These are phyloP conservation scores for Aureobasidium sp. DNA, from an alignment of 2,329 filamentous ascomycete species.

Conservation along the genomic window DNA sequence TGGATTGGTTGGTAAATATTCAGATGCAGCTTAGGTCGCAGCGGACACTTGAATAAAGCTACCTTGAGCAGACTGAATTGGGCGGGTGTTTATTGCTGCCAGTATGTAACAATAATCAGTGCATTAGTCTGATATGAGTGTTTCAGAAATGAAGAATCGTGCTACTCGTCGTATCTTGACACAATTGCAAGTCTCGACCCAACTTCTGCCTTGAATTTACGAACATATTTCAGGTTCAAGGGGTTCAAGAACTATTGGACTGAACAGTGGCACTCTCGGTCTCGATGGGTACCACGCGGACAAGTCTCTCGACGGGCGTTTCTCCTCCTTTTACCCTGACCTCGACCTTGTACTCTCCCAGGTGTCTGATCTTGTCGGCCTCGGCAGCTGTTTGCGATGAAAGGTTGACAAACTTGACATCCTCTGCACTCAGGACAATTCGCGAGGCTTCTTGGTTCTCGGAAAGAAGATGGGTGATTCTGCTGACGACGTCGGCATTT, in stretches of 20 bases:
- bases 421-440: constrained; percentile 43
- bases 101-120: constrained; percentile 5
- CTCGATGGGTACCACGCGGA: constrained; percentile 29
- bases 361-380: constrained; percentile 43
- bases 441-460: constrained; percentile 46
- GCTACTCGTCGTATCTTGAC: not conserved
- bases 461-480: constrained; percentile 43
- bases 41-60: not conserved
- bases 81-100: constrained; percentile 1
- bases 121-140: not conserved
- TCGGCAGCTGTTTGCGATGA: constrained; percentile 29
- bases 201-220: not conserved
- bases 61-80: not conserved
- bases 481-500: constrained; percentile 44
- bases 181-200: not conserved
- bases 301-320: constrained; percentile 34
- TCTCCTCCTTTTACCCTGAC: constrained; percentile 44
- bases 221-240: not conserved
- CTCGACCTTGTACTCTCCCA: constrained; percentile 48
- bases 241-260: not conserved
- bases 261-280: not conserved
- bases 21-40: not conserved
- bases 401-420: constrained; percentile 43
- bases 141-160: not conserved
- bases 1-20: not conserved